A percentile compares a stretch with the other conserved stretches of the same genome.
These are phyloP conservation scores for Aspergillus intermedius DNA, from an alignment of 2,329 filamentous ascomycete genomes.

Conservation along the genomic window DNA sequence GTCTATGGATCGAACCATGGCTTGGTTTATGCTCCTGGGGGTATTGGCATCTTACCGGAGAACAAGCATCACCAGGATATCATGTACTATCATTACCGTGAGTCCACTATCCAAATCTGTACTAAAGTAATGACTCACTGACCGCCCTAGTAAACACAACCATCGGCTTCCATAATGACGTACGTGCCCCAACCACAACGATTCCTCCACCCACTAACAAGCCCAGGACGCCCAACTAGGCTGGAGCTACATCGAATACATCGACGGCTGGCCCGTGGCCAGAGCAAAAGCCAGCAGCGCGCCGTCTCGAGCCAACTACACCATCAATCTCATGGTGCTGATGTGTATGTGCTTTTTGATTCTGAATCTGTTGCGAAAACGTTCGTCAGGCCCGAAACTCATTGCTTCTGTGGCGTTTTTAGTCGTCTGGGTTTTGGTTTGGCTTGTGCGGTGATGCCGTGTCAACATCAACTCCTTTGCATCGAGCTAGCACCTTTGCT, in stretches of 20 bases:
- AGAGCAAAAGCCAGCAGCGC: constrained; percentile 1
- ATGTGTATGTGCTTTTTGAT: constrained; percentile 14
- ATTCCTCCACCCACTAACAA: constrained; percentile 1
- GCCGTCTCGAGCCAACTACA: not conserved
- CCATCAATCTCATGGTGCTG: constrained; percentile 3
- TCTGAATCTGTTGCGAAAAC: not conserved
- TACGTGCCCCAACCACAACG: constrained; percentile 11
- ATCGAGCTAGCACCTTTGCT: too few relatives aligned
- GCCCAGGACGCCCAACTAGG: constrained; percentile 30
- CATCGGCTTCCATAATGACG: constrained; percentile 21
- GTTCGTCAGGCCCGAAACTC: not conserved
- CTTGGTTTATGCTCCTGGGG: constrained; percentile 34
- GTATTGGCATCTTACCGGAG: constrained; percentile 26
- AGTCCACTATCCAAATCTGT: constrained; percentile 4
- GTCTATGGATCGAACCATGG: constrained; percentile 35
- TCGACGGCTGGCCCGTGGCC: constrained; percentile 32
- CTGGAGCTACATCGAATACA: constrained; percentile 32
- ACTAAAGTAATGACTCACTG: not conserved
- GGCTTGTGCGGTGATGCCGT: constrained; percentile 1
- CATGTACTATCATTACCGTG: constrained; percentile 36
- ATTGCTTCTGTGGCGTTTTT: constrained; percentile 3
- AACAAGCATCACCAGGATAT: constrained; percentile 23
- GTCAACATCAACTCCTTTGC: not conserved
- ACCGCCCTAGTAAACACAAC: constrained; percentile 24
- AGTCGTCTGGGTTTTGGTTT: constrained; percentile 7